phyloP scores from a whole-genome alignment of 2,329 filamentous ascomycete genomes.

The Fusarium phyllophilum region DNA sequence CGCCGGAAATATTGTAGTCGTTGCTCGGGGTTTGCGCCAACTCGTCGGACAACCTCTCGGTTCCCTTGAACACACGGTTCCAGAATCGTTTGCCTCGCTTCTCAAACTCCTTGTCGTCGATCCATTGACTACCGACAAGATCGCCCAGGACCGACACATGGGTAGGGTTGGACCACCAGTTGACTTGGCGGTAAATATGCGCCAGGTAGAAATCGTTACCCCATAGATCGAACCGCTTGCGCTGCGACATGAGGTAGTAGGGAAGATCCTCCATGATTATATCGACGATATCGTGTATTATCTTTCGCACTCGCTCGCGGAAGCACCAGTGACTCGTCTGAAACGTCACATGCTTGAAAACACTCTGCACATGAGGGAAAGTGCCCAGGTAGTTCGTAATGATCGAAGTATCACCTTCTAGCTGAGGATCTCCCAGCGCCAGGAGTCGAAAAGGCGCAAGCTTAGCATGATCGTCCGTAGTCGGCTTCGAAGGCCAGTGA shows the following conservation, averaged over 20 bases:
- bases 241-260: conserved; percentile 70
- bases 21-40: conserved; percentile 59
- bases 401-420: conserved; percentile 91
- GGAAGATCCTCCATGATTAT: conserved; percentile 75
- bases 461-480: conserved; percentile 38
- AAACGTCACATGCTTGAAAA: conserved; percentile 60
- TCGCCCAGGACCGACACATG: conserved; percentile 92
- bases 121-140: conserved; percentile 94
- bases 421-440: conserved; percentile 88
- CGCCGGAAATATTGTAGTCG: conserved; percentile 62
- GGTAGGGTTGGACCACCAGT: conserved; percentile 86
- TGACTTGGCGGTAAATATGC: conserved; percentile 86
- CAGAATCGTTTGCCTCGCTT: conserved; percentile 79
- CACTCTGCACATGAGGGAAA: conserved; percentile 63
- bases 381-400: conserved; percentile 64
- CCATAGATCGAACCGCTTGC: conserved; percentile 87
- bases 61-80: conserved; percentile 79
- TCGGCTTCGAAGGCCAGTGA: conserved; percentile 52
- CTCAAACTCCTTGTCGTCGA: conserved; percentile 85
- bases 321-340: conserved; percentile 57
- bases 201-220: conserved; percentile 96
- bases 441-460: conserved; percentile 85
- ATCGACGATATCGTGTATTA: conserved; percentile 68
- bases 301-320: conserved; percentile 62
- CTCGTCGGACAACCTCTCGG: conserved; percentile 69